Percentiles rank a stretch among this genome's conserved stretches.
Evolutionary conservation across 169 alveolate genomes (phyloP).

Genomic region (Prorocentrum cordatum): DNA sequence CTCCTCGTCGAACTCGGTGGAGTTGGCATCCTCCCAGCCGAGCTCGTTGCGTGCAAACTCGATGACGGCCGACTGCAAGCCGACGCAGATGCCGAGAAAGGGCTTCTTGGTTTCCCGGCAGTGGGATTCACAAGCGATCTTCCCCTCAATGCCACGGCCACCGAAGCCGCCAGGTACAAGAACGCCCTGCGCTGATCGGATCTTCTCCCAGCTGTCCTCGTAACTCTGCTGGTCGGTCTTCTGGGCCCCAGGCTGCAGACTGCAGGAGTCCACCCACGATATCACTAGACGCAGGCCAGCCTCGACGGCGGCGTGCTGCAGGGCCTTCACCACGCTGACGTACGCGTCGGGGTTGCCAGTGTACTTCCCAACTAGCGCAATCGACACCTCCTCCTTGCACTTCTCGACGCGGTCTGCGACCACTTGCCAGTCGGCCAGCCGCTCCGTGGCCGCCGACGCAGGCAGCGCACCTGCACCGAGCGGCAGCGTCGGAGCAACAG

Average conservation of each 20-base stretch:
- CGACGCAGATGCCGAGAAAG: conserved; percentile 82
- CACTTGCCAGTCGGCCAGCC: no score
- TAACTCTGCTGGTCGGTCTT: conserved; percentile 72
- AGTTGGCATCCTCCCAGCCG: conserved; percentile 74
- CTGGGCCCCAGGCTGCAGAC: conserved; percentile 77
- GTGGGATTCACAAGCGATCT: conserved; percentile 78
- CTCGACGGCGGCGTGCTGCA: conserved; percentile 91
- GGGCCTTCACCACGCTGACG: conserved; percentile 86
- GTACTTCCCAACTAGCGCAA: conserved; percentile 92
- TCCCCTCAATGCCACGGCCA: conserved; percentile 88
- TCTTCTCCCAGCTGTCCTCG: conserved; percentile 76
- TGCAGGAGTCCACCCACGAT: no score
- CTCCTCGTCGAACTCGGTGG: conserved; percentile 74
- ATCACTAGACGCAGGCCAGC: no score
- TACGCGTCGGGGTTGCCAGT: conserved; percentile 87
- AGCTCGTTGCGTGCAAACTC: conserved; percentile 71
- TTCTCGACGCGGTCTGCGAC: no score
- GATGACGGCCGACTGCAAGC: conserved; percentile 89
- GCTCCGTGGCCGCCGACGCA: no score
- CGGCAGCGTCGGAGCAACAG: conserved; percentile 50
- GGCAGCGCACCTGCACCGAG: no score
- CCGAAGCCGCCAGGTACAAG: conserved; percentile 94
- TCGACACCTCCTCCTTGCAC: conserved; percentile 76
- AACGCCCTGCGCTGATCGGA: conserved; percentile 79
- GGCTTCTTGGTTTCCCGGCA: conserved; percentile 80